Evolutionary conservation across 1,284 basidiomycete species (phyloP).

Genomic region (Amylostereum areolatum): DNA sequence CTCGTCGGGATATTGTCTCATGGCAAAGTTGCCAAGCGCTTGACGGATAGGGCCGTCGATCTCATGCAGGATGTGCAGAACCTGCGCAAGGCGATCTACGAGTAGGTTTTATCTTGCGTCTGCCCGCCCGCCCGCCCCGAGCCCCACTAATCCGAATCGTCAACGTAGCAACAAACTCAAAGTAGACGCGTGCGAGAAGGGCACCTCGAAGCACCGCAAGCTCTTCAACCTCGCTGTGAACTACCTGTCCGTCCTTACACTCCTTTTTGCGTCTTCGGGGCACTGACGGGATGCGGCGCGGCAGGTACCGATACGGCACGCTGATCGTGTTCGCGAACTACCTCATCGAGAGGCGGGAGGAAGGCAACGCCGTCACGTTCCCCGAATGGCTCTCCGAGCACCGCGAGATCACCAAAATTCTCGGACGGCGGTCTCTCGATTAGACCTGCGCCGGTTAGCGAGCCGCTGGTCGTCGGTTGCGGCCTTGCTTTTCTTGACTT

Average conservation of each 20-base stretch:
- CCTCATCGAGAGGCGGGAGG: slow-evolving; percentile 70
- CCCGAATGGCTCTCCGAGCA: slow-evolving; percentile 79
- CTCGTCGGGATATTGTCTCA: slow-evolving; percentile 86
- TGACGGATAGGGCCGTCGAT: slow-evolving; percentile 88
- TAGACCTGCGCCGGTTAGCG: slow-evolving; percentile 8
- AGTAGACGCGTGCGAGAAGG: slow-evolving; percentile 76
- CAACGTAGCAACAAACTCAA: slow-evolving; percentile 83
- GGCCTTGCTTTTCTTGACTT: too few species aligned
- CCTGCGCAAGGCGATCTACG: slow-evolving; percentile 86
- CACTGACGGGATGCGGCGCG: slow-evolving; percentile 7
- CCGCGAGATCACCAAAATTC: slow-evolving; percentile 77
- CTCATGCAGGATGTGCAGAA: slow-evolving; percentile 94
- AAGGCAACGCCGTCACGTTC: slow-evolving; percentile 51
- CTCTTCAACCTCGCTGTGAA: slow-evolving; percentile 75
- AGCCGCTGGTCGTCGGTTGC: too few species aligned
- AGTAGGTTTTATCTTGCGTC: slow-evolving; percentile 41
- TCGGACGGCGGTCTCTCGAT: slow-evolving; percentile 72
- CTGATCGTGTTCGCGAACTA: slow-evolving; percentile 96
- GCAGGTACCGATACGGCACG: slow-evolving; percentile 80
- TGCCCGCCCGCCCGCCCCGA: slow-evolving; percentile 2
- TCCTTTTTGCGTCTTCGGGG: slow-evolving; percentile 13
- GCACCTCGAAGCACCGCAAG: slow-evolving; percentile 71
- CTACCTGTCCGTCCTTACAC: slow-evolving; percentile 59
- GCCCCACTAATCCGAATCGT: background rate
- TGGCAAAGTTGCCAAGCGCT: slow-evolving; percentile 88